phyloP scores from a whole-genome alignment of 2,329 filamentous ascomycete species.

The Colletotrichum liaoningense region DNA sequence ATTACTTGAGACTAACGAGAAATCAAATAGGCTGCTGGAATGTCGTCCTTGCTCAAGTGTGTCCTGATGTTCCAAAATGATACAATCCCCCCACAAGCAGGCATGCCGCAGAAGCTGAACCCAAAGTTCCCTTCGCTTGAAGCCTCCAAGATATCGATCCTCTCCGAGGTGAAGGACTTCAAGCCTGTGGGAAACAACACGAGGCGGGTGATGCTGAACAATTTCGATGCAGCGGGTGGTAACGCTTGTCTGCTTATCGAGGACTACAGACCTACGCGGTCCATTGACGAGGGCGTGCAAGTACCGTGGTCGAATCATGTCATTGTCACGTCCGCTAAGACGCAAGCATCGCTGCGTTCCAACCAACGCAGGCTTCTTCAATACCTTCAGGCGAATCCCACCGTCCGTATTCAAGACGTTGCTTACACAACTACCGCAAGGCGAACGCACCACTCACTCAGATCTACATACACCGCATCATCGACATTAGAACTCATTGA shows the following conservation, averaged over 20 bases:
- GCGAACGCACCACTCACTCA: conserved; percentile 1
- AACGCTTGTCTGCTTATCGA: conserved; percentile 41
- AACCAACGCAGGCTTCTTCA: neutral
- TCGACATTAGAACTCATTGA: neutral
- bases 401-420: neutral
- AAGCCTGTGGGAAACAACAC: neutral
- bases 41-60: conserved; percentile 45
- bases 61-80: conserved; percentile 45
- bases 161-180: neutral
- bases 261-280: neutral
- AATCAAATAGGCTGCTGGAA: conserved; percentile 39
- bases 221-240: conserved; percentile 47
- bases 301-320: neutral
- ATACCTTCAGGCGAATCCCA: neutral
- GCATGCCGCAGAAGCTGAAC: conserved; percentile 1
- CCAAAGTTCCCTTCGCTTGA: neutral
- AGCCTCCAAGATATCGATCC: neutral
- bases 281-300: neutral
- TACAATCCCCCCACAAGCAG: conserved; percentile 43
- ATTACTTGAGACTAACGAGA: too few relatives aligned
- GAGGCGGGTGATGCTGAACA: conserved; percentile 47
- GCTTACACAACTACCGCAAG: conserved; percentile 20
- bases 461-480: neutral
- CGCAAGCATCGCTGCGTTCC: neutral
- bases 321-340: neutral